Conservation (phyloP, 768 basidiomycete genomes). For the Pleurotus giganteus region DNA sequence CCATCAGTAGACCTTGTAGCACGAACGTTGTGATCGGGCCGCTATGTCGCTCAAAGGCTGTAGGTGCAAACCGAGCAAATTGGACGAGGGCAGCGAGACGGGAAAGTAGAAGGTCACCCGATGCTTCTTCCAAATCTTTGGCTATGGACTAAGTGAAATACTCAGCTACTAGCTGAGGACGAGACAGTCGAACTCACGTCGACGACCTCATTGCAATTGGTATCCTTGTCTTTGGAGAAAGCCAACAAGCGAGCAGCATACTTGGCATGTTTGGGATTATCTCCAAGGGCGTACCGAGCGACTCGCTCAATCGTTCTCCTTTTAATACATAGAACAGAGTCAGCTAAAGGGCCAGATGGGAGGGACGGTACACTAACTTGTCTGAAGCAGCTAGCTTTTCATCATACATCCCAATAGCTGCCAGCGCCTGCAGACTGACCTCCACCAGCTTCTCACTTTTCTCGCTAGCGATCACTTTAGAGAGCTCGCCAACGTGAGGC, state of each 20-base stretch:
- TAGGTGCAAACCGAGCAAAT: conserved; percentile 63
- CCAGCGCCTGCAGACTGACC: conserved; percentile 73
- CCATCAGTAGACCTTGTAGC: conserved; percentile 68
- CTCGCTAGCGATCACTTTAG: conserved; percentile 68
- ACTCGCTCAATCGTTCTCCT: conserved; percentile 72
- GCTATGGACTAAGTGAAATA: conserved; percentile 50
- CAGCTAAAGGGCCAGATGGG: background rate
- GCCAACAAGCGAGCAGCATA: conserved; percentile 79
- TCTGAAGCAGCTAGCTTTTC: conserved; percentile 56
- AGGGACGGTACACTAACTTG: conserved; percentile 47
- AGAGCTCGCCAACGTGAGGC: conserved; percentile 72
- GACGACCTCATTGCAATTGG: conserved; percentile 52
- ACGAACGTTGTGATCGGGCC: conserved; percentile 72
- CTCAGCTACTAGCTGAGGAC: background rate
- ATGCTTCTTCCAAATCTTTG: conserved; percentile 42
- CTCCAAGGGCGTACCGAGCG: conserved; percentile 53
- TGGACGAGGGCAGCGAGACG: conserved; percentile 74
- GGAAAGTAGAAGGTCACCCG: conserved; percentile 55
- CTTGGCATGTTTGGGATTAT: conserved; percentile 71
- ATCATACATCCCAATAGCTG: conserved; percentile 63
- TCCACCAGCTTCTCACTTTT: conserved; percentile 55
- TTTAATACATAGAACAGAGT: conserved; percentile 6
- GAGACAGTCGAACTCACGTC: conserved; percentile 46
- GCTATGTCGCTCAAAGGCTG: conserved; percentile 77
- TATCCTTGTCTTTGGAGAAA: conserved; percentile 49